phyloP scores from a whole-genome alignment of 1,139 yeast species.

The Hyphopichia buzzinii region DNA sequence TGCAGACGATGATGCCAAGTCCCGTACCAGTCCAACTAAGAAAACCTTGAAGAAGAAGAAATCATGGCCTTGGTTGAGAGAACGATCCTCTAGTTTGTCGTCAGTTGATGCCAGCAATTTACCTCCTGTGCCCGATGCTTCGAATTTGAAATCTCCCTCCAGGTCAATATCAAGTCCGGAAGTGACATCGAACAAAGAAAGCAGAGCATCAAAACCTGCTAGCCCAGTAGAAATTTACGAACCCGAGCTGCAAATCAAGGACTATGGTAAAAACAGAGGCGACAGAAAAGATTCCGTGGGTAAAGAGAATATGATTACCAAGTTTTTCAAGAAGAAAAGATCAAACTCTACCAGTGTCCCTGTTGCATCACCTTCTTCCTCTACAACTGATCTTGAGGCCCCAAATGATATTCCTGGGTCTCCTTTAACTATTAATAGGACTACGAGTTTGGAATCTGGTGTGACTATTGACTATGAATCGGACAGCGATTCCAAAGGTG shows the following conservation, averaged over 20 bases:
- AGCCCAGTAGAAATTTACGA: conserved; percentile 7
- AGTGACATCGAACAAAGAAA: conserved; percentile 6
- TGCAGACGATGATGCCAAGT: neutral
- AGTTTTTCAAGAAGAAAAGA: conserved; percentile 44
- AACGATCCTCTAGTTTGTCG: conserved; percentile 32
- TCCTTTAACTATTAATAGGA: neutral
- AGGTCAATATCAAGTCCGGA: conserved; percentile 41
- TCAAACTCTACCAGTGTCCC: conserved; percentile 14
- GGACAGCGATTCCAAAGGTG: conserved; percentile 18
- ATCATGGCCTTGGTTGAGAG: conserved; percentile 44
- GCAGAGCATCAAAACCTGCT: neutral
- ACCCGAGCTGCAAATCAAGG: conserved; percentile 8
- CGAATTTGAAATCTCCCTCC: conserved; percentile 12
- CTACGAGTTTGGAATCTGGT: conserved; percentile 17
- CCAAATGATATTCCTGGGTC: conserved; percentile 2
- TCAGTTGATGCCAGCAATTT: conserved; percentile 20
- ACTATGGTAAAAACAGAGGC: conserved; percentile 9
- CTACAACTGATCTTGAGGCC: conserved; percentile 1
- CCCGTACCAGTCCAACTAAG: conserved; percentile 12
- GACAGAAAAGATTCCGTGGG: conserved; percentile 12
- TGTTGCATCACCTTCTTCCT: conserved; percentile 4
- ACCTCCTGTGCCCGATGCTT: conserved; percentile 19
- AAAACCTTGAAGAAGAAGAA: conserved; percentile 33
- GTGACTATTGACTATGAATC: conserved; percentile 31
- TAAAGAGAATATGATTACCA: conserved; percentile 43